Evolutionary conservation across 371 early-diverging fungal species (phyloP), one percentile per base, ranked within the genome.

Genomic region (Lichtheimia corymbifera): DNA sequence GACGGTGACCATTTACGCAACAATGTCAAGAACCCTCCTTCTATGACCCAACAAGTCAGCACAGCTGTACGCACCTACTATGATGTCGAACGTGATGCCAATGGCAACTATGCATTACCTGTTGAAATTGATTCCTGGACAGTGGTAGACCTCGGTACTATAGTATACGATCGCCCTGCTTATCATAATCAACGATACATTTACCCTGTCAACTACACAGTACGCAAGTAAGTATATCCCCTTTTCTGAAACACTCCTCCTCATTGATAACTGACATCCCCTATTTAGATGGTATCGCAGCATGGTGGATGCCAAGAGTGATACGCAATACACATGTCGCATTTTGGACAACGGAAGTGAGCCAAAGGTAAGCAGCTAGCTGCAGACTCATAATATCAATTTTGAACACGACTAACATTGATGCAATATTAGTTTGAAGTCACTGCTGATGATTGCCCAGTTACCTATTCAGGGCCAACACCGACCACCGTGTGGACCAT

Each of bases 111-210:
- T 40, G 84, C 89, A 22, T 70, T 95, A 43, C 97, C 97, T 0
- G 84, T 93, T 17, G 84, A 88, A 58, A 79, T 93, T 14, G 97
- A 95, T 20, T 88, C 91, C 13, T 83, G 93, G 59, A 93, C 93
- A 0, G 80, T 97, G 5, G 68, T 88, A 35, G 71, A 67, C 44
- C 79, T 94, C 9, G 97, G 97, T 13, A 79, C 70, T 25, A 88
- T 97, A 2, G 85, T 93, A 5, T 85, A 79, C 55, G 93, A 93
- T 55, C 86, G 91, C 18, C 89, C 91, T 13, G 83, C 87, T 3
- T 97, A 90, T 67, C 97, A 97, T 61, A 93, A 90, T 58, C 91
- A 93, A 54, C 85, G 96, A 7, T 96, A 97, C 64, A 94, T 97
- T 54, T 97, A 88, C 73, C 94, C 97, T 12, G 90, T 92, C 5